These are phyloP conservation scores for Hordeum marinum DNA, from an alignment of 176 grass and related monocot species.

Conservation along the genomic window DNA sequence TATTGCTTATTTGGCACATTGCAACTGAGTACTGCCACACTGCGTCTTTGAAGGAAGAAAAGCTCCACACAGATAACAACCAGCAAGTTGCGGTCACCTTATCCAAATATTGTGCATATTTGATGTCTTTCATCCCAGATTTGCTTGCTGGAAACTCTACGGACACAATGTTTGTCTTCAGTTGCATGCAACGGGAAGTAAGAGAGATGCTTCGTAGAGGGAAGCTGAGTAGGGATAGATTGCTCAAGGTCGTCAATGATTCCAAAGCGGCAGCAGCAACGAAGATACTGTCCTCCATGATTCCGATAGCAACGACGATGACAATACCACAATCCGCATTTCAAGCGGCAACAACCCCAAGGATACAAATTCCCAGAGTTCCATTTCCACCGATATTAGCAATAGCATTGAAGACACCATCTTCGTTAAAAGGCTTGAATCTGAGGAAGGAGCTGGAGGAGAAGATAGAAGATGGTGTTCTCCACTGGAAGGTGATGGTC, in stretches of 20 bases:
- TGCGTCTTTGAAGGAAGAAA: background rate
- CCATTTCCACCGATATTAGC: too few species aligned
- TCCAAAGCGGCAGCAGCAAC: too few species aligned
- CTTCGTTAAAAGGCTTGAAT: too few species aligned
- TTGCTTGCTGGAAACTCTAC: background rate
- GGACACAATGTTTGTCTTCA: background rate
- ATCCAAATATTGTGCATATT: background rate
- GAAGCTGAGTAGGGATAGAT: background rate
- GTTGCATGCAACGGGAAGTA: background rate
- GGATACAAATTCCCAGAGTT: too few species aligned
- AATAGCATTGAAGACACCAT: background rate
- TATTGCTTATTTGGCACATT: conserved; percentile 15
- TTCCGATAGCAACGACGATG: background rate
- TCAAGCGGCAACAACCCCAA: background rate
- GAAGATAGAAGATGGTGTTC: too few species aligned
- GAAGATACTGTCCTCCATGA: too few species aligned
- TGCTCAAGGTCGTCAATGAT: background rate
- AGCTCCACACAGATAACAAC: too few species aligned
- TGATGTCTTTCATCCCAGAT: background rate
- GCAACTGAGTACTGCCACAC: background rate
- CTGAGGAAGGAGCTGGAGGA: too few species aligned
- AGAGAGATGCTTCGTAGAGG: background rate
- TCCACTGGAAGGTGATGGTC: too few species aligned
- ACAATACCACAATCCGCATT: background rate
- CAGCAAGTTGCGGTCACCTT: background rate